phyloP scores from a whole-genome alignment of 1,284 basidiomycete genomes.

The Meira miltonrushii region DNA sequence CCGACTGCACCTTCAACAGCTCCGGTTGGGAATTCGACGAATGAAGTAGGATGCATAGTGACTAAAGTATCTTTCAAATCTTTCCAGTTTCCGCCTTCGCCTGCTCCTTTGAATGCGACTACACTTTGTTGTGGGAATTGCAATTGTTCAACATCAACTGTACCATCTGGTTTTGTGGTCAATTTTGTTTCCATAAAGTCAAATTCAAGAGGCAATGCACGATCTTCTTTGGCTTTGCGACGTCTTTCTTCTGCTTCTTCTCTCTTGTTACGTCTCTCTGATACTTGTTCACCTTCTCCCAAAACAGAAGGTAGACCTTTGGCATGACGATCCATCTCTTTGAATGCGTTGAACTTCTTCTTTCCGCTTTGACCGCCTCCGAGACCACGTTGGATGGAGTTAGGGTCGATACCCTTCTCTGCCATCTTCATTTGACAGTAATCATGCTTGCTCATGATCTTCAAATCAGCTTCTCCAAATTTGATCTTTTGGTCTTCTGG shows the following conservation, averaged over 20 bases:
- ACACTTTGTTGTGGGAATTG: constrained; percentile 65
- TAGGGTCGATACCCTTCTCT: constrained; percentile 72
- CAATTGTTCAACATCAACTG: constrained; percentile 62
- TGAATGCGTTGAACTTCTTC: constrained; percentile 76
- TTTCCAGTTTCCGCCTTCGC: constrained; percentile 56
- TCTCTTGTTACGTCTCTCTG: constrained; percentile 51
- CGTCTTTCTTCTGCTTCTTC: constrained; percentile 48
- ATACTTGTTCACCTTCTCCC: constrained; percentile 2
- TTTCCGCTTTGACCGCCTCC: constrained; percentile 57
- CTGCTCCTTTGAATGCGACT: constrained; percentile 61
- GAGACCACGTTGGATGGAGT: constrained; percentile 58
- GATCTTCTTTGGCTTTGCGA: constrained; percentile 52
- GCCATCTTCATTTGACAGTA: constrained; percentile 97
- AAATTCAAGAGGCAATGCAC: constrained; percentile 50
- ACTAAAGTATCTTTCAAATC: constrained; percentile 52
- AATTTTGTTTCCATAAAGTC: constrained; percentile 55
- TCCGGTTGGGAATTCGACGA: constrained; percentile 43
- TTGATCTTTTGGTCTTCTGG: constrained; percentile 26
- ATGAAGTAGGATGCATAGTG: constrained; percentile 38
- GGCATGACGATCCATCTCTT: constrained; percentile 63
- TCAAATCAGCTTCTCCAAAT: constrained; percentile 59
- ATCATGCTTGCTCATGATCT: constrained; percentile 70
- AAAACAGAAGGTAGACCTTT: constrained; percentile 43
- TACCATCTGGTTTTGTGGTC: constrained; percentile 64
- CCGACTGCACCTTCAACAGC: constrained; percentile 55